Evolutionary conservation across 2,329 filamentous ascomycete genomes (phyloP).

Genomic region (Hirsutella thompsonii): DNA sequence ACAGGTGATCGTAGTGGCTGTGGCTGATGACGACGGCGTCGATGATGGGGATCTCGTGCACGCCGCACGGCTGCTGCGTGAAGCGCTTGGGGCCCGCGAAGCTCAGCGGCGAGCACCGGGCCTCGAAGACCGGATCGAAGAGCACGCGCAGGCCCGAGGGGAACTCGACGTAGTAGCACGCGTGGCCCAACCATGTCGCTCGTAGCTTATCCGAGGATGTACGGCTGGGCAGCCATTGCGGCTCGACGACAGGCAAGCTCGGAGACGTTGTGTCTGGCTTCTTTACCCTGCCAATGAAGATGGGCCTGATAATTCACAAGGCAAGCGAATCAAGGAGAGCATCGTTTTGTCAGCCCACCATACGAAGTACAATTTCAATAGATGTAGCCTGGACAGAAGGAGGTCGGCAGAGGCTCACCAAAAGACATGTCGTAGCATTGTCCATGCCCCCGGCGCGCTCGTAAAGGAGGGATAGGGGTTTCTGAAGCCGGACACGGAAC

Average conservation of each 20-base stretch:
- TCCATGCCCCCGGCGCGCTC: conserved; percentile 8
- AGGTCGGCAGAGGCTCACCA: conserved; percentile 15
- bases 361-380: too few species aligned
- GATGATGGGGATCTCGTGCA: conserved; percentile 64
- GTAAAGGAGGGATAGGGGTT: conserved; percentile 38
- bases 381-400: too few species aligned
- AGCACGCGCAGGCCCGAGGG: conserved; percentile 75
- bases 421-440: conserved; percentile 18
- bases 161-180: conserved; percentile 87
- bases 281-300: conserved; percentile 25
- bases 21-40: conserved; percentile 76
- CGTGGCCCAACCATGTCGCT: conserved; percentile 91
- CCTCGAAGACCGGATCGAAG: conserved; percentile 88
- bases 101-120: conserved; percentile 67
- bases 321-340: too few species aligned
- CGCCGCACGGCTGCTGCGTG: conserved; percentile 62
- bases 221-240: conserved; percentile 52
- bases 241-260: conserved; percentile 53
- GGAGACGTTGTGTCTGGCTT: conserved; percentile 50
- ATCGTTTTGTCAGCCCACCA: too few species aligned
- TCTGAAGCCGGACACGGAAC: conserved; percentile 28
- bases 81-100: conserved; percentile 64
- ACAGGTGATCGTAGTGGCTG: conserved; percentile 88
- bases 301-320: too few species aligned
- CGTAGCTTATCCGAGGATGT: conserved; percentile 47